Conservation (phyloP, 176 grass and related monocot genomes). For the Eragrostis curvula region DNA sequence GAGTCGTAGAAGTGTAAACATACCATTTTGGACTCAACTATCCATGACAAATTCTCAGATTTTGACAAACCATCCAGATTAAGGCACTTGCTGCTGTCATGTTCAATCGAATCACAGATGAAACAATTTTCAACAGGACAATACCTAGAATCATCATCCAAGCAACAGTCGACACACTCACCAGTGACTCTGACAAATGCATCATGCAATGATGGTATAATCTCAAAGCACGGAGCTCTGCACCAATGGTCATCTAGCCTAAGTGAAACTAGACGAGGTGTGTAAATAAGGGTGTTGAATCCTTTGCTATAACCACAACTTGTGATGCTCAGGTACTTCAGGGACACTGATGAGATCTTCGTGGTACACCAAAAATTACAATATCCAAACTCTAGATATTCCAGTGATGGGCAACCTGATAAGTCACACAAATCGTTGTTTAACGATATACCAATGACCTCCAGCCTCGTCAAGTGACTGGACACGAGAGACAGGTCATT, state of each 20-base stretch:
- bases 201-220: neutral
- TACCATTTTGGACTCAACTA: slow-evolving; percentile 21
- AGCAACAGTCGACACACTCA: neutral
- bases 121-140: neutral
- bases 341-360: slow-evolving; percentile 1
- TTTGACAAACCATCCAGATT: slow-evolving; percentile 19
- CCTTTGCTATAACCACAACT: neutral
- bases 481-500: neutral
- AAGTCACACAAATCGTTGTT: neutral
- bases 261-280: neutral
- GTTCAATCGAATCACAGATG: neutral
- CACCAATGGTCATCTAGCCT: neutral
- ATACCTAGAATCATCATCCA: neutral
- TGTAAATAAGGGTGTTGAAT: neutral
- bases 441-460: neutral
- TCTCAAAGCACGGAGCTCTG: neutral
- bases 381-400: slow-evolving; percentile 4
- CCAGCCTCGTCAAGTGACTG: neutral
- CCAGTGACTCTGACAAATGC: slow-evolving; percentile 12
- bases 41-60: slow-evolving; percentile 38
- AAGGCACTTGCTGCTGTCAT: neutral
- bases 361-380: neutral
- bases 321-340: slow-evolving; percentile 1
- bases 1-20: neutral
- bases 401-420: neutral